Base-by-base conservation (phyloP, 2,329 filamentous ascomycete species). In the Orbilia quercus region DNA sequence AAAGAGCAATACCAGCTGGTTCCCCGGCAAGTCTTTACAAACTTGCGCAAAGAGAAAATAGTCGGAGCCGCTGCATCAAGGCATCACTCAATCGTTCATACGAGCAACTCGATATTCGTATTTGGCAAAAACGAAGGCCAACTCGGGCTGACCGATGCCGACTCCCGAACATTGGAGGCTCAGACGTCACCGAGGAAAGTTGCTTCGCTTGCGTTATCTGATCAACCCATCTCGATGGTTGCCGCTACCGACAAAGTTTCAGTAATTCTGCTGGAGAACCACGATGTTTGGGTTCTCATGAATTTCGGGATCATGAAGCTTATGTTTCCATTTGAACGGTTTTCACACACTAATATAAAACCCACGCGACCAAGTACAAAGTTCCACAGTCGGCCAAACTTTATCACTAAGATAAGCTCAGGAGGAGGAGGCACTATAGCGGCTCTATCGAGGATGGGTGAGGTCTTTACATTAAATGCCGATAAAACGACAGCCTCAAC, bases 111-210 rank as follows among this genome's bases (percentile, higher is more conserved):
- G 0, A 82, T 99, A 0, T 99, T 91, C 79, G 96, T 92, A 1
- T 99, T 96, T 85, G 95, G 95, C 20, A 96, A 95, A 78, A 99
- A 98, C 77, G 88, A 92, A 77, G 95, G 95, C 1, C 95, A 99
- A 80, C 85, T 99, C 50, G 95, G 92, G 3, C 85, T 99, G 59
- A 92, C 97, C 82, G 95, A 97, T 80, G 94, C 69, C 1, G 94
- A 98, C 81, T 96, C 95, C 23, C 88, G 93, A 48, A 97, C 92
- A 0, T 85, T 98, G 3, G 91, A 95, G 76, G 83, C 90, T n/a
- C 95, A 98, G 79, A 82, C 86, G 18, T 88, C 87, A 0, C 95
- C 95, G 22, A 87, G 95, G 50, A 94, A 90, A 79, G 93, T 99
- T 45, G 93, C 92, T 0, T 53, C 67, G 1, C 91, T 92, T 0